Conservation (phyloP, 192 early-diverging fungal genomes). For the Coemansia sp. region DNA sequence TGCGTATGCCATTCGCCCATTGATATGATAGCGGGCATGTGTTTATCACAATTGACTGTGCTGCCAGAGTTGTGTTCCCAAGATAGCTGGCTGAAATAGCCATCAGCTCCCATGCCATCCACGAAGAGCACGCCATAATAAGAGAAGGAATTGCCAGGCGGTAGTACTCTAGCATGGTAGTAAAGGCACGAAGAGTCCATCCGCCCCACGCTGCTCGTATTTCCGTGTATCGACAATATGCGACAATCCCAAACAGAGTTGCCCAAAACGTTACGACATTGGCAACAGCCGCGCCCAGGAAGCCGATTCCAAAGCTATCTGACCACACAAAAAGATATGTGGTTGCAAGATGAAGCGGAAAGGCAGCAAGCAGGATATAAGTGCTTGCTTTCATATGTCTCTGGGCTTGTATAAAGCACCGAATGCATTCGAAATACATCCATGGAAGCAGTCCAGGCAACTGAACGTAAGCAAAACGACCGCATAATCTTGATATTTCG, state of each 20-base stretch:
- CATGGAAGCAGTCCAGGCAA: slow-evolving; percentile 75
- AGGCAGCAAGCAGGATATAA: slow-evolving; percentile 65
- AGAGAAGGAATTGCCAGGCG: slow-evolving; percentile 72
- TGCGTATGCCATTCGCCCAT: slow-evolving; percentile 56
- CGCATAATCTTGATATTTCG: slow-evolving; percentile 66
- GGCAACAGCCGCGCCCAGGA: slow-evolving; percentile 83
- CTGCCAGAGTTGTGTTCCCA: slow-evolving; percentile 57
- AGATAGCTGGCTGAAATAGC: slow-evolving; percentile 59
- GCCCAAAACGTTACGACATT: slow-evolving; percentile 75
- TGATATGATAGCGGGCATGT: slow-evolving; percentile 58
- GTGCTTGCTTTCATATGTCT: slow-evolving; percentile 87
- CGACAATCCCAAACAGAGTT: slow-evolving; percentile 62
- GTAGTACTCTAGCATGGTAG: slow-evolving; percentile 55
- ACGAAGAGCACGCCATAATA: slow-evolving; percentile 74
- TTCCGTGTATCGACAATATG: slow-evolving; percentile 63
- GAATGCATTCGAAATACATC: slow-evolving; percentile 81
- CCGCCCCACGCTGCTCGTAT: slow-evolving; percentile 70
- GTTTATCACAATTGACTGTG: slow-evolving; percentile 62
- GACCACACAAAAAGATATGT: slow-evolving; percentile 84
- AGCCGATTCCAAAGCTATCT: slow-evolving; percentile 65
- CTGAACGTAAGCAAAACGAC: slow-evolving; percentile 66
- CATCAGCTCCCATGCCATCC: slow-evolving; percentile 57
- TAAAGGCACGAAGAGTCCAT: slow-evolving; percentile 55
- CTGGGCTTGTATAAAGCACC: slow-evolving; percentile 86
- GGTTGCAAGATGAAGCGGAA: slow-evolving; percentile 71